Percentiles rank a stretch among this genome's conserved stretches.
phyloP scores from a whole-genome alignment of 495 filamentous ascomycete genomes.

The Pseudoneurospora amorphoporcata region DNA sequence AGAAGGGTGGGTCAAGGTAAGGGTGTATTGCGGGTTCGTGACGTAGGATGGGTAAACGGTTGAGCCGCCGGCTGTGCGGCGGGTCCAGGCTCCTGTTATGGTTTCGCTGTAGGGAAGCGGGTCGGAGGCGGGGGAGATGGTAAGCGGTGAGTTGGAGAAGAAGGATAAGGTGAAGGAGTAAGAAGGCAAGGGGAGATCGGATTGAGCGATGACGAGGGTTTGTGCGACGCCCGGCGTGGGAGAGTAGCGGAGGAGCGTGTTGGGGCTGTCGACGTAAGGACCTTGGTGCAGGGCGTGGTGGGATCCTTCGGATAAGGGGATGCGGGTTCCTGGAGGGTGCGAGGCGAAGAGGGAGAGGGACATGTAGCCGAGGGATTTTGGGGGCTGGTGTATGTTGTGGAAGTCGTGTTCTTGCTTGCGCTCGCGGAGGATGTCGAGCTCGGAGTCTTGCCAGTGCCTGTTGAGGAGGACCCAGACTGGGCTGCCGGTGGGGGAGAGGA shows the following conservation, averaged over 20 bases:
- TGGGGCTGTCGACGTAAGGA: conserved; percentile 88
- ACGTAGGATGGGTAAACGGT: conserved; percentile 63
- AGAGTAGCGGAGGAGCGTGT: conserved; percentile 72
- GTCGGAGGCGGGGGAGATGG: conserved; percentile 48
- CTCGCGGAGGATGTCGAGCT: conserved; percentile 31
- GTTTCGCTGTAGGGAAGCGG: conserved; percentile 45
- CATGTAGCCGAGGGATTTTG: conserved; percentile 60
- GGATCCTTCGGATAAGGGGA: conserved; percentile 55
- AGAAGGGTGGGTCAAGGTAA: conserved; percentile 46
- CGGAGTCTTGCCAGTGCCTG: conserved; percentile 59
- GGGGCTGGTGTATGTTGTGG: conserved; percentile 28
- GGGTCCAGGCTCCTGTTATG: conserved; percentile 58
- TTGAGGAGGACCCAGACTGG: conserved; percentile 76
- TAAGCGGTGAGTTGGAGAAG: conserved; percentile 53
- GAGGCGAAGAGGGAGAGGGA: conserved; percentile 70
- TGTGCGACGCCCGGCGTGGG: conserved; percentile 48
- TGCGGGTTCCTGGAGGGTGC: conserved; percentile 48
- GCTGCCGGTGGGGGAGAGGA: conserved; percentile 46
- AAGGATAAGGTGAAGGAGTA: conserved; percentile 80
- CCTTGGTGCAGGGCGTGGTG: conserved; percentile 48
- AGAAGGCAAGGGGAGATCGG: conserved; percentile 54
- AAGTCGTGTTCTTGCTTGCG: conserved; percentile 15
- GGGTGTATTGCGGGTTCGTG: conserved; percentile 73
- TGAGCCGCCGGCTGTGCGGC: conserved; percentile 73
- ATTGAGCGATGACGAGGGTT: conserved; percentile 70